Base-by-base conservation (phyloP, 106 monocot species). In the Dendrobium nobile region DNA sequence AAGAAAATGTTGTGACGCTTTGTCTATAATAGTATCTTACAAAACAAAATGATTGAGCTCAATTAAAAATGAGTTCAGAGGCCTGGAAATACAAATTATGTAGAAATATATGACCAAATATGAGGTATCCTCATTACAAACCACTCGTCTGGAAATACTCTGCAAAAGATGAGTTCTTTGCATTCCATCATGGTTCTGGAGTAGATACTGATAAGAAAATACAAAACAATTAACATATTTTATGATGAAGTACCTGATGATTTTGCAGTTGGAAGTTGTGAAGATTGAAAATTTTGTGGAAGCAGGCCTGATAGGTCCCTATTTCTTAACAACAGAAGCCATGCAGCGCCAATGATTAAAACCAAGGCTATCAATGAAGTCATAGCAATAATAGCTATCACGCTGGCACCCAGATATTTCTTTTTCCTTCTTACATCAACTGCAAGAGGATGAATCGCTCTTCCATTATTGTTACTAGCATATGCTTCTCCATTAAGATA, bases 371-470 rank as follows among this genome's bases (percentile, higher is more conserved):
- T 85, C 58, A 88, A 80, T 56, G 90, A 85, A 80, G 88, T 87
- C 41, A 92, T 41, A 56, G 85, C 58, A 13, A 90, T 78, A 37
- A 92, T 80, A 51, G 79, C 88, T 78, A 89, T 77, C 44, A 88
- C 54, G 75, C 85, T 84, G 28, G 78, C 81, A 51, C 85, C 85
- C 40, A 86, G 77, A 27, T 78, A 92, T 79, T 77, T 88, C 80
- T 83, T 90, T 41, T 78, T 78, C 72, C 81, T 90, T 61, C 85
- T 83, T 80, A 95, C 85, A 79, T 90, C 85, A 85, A 82, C 95
- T 2, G 88, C 95, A 78, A 95, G 61, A 45, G 95, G 95, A 72
- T 87, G 87, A 61, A 86, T 74, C 37, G 77, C 75, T 58, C 82
- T 80, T 47, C 86, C 56, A 75, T 88, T 83, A 45, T 88, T 88